Evolutionary conservation across 2,329 filamentous ascomycete genomes (phyloP), one percentile per base, ranked within the genome.

Genomic region (Trichoderma afroharzianum): DNA sequence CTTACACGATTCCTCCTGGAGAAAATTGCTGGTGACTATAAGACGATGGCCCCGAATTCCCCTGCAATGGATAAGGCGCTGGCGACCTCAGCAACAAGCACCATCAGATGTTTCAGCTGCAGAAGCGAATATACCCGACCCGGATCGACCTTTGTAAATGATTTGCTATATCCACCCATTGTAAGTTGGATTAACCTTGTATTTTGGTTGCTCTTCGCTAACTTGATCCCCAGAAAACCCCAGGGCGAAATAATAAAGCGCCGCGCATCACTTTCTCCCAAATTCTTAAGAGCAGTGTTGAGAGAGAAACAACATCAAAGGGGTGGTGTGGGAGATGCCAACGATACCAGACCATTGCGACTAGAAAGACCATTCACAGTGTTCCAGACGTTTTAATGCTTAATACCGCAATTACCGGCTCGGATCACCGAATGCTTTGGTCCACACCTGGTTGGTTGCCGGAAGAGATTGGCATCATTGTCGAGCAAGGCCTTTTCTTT

Each of bases 311-410:
- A 12, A 93, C 93, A 61, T 94, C 93, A 58, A 90, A 95, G 76
- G 96, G 96, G 7, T 99, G 95, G 95, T 99, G 96, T 79, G 92
- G 92, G 74, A 90, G 92, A 77, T 99, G 97, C 79, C 92, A 94
- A 75, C 89, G 94, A 28, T 98, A 99, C 79, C 94, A 97, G 80
- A 92, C 92, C 68, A 89, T 98, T 67, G 89, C 91, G 12, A 97
- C 94, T 24, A 88, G 93, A 72, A 97, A 97, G 78, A 93, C 92
- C 0, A 92, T 98, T 4, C 91, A 93, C 75, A 90, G 88, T 53
- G 88, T 97, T 72, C 95, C 96, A 0, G 88, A 90, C 36, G 93
- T 98, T n/a, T 81, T 99, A 73, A 92, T 97, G 84, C 87, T 99
- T 30, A 98, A 98, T 78, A 93, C 94, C 0, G 89, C 93, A 12